Conservation (phyloP, 1,284 basidiomycete species). For the Cryptococcus jaspeensis region DNA sequence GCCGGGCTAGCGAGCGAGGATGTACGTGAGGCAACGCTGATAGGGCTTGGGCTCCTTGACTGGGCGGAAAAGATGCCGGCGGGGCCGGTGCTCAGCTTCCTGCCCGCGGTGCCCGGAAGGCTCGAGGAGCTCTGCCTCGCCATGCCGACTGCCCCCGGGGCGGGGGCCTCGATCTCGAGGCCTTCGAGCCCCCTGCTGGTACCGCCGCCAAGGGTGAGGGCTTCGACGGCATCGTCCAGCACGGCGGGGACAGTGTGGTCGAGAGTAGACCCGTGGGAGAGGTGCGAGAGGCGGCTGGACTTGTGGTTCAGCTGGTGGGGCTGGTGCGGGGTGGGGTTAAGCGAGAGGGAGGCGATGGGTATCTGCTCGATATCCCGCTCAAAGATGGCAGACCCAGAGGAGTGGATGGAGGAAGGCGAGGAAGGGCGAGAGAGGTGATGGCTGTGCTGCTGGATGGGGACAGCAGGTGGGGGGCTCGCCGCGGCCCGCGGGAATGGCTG, state of each 20-base stretch:
- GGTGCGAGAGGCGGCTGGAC: conserved; percentile 35
- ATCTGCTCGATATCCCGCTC: conserved; percentile 50
- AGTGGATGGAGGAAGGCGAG: conserved; percentile 45
- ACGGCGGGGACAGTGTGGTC: conserved; percentile 50
- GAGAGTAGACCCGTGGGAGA: conserved; percentile 41
- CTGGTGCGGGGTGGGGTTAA: conserved; percentile 26
- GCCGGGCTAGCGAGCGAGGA: conserved; percentile 25
- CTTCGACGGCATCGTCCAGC: conserved; percentile 51
- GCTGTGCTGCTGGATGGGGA: conserved; percentile 10
- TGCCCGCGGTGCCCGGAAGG: conserved; percentile 12
- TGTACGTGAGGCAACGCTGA: conserved; percentile 19
- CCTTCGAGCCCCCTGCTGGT: conserved; percentile 26
- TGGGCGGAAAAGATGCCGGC: neutral
- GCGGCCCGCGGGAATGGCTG: conserved; percentile 10
- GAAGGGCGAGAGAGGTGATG: conserved; percentile 26
- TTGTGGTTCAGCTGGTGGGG: conserved; percentile 39
- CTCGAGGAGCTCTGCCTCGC: conserved; percentile 33
- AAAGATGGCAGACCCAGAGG: conserved; percentile 48
- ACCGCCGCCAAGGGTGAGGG: conserved; percentile 28
- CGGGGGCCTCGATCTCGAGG: conserved; percentile 46
- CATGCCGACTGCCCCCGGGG: conserved; percentile 26
- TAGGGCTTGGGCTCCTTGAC: conserved; percentile 33
- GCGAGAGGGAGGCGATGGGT: conserved; percentile 33
- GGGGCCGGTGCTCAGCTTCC: conserved; percentile 21
- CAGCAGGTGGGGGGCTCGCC: conserved; percentile 5